Base-by-base conservation (phyloP, 805 yeast genomes). In the Lachancea fermentati region DNA sequence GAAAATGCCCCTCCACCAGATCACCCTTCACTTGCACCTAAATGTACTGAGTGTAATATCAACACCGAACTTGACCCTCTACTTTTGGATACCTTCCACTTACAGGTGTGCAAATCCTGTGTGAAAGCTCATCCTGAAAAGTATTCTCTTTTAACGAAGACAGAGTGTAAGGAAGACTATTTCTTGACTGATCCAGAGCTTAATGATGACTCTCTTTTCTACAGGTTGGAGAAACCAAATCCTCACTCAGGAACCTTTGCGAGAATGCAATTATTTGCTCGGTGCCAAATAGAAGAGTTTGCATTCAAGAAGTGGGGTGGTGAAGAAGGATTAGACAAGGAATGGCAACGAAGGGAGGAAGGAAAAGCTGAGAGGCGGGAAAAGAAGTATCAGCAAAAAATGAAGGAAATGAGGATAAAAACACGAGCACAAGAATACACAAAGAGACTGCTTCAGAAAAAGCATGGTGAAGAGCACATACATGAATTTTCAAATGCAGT, bases 231-330 rank as follows among this genome's bases (percentile, higher is more conserved):
- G 47, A 85, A 89, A 51, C 87, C 96, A 2, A 93, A 93, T 56
- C 99, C 99, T 0, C 96, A 93, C 61, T 87, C 89, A 32, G 79
- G 79, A 2, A 83, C 87, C 1, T 93, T 79, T 63, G 83, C 87
- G 36, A 75, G 93, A 55, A 93, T 93, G 99, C 95, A 89, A 71
- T 69, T 93, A 41, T 93, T 80, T 65, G 63, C 93, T 33, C 68
- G 98, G 44, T 84, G 79, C 55, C 97, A 93, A 54, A 87, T 93
- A n/a, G 98, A 93, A 60, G 86, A 82, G 53, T 85, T 73, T 63
- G 95, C 97, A 0, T 85, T 81, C 66, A 81, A 84, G 56, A 91
- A 93, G 63, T 93, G 98, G 99, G 95, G 93, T 1, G 82, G 94
- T 1, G 74, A 81, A 7, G 96, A 87, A 41, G 87, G 84, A 0